phyloP scores from a whole-genome alignment of 225 moss, liverwort and hornwort species.

The Marchantia polymorpha region DNA sequence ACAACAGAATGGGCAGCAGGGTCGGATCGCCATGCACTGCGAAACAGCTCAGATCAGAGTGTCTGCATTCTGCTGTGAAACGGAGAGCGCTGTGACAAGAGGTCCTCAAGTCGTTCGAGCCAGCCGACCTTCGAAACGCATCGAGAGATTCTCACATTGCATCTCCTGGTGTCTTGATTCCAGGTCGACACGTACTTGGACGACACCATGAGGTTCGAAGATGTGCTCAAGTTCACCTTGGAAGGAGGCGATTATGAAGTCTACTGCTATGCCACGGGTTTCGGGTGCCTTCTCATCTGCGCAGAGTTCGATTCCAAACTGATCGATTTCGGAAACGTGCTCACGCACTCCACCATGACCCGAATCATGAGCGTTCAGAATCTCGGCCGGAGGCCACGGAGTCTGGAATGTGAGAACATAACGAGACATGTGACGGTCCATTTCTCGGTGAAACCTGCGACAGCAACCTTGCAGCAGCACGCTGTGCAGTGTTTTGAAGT shows the following conservation, averaged over 20 bases:
- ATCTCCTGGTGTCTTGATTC: not conserved
- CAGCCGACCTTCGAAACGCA: no score
- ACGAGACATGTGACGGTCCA: conserved; percentile 23
- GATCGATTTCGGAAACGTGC: conserved; percentile 67
- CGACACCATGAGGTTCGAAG: conserved; percentile 57
- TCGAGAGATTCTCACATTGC: no score
- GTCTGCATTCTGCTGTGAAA: no score
- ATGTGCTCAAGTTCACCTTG: conserved; percentile 45
- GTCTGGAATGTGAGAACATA: conserved; percentile 36
- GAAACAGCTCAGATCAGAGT: no score
- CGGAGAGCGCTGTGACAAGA: no score
- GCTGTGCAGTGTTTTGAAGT: conserved; percentile 13
- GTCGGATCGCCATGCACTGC: no score
- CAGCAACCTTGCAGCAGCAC: conserved; percentile 24
- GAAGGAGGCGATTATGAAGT: conserved; percentile 67
- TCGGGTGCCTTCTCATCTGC: conserved; percentile 59
- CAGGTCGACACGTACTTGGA: conserved; percentile 69
- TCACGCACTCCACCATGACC: conserved; percentile 52
- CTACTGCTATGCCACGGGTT: conserved; percentile 49
- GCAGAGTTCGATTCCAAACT: conserved; percentile 52
- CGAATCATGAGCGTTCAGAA: conserved; percentile 57
- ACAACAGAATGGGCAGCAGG: no score
- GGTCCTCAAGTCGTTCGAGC: no score
- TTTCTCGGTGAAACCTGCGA: conserved; percentile 28
- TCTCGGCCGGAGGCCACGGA: conserved; percentile 54